These are phyloP conservation scores for Brassica balearica DNA, from an alignment of 441 rosid species.

Conservation along the genomic window DNA sequence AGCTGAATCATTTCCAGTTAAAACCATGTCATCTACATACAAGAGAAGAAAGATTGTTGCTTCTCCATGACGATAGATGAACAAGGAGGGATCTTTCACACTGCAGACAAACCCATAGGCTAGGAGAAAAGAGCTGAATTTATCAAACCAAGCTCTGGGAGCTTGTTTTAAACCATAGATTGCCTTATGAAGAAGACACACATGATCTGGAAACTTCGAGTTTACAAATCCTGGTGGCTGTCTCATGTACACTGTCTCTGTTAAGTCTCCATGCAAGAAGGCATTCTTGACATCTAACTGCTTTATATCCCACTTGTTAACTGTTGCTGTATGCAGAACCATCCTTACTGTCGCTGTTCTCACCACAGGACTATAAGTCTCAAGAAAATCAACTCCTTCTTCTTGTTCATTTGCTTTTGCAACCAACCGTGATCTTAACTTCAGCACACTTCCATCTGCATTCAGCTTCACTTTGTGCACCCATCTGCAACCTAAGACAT, in stretches of 20 bases:
- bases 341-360: neutral
- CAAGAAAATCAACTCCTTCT: neutral
- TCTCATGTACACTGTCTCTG: neutral
- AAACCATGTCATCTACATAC: neutral
- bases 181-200: neutral
- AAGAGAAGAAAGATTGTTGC: neutral
- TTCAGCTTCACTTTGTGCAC: neutral
- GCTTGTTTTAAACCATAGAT: neutral
- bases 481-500: neutral
- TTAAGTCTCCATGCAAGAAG: neutral
- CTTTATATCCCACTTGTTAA: neutral
- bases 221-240: neutral
- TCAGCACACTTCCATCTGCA: neutral
- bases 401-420: neutral
- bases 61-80: neutral
- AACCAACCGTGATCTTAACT: neutral
- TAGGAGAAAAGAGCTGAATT: neutral
- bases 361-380: neutral
- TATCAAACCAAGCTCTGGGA: neutral
- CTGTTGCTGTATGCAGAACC: neutral
- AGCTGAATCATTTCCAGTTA: neutral
- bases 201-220: neutral
- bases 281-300: neutral
- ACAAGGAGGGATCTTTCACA: neutral
- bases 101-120: neutral